Evolutionary conservation across 2,329 filamentous ascomycete species (phyloP).

Genomic region (Cladosporium sp.): DNA sequence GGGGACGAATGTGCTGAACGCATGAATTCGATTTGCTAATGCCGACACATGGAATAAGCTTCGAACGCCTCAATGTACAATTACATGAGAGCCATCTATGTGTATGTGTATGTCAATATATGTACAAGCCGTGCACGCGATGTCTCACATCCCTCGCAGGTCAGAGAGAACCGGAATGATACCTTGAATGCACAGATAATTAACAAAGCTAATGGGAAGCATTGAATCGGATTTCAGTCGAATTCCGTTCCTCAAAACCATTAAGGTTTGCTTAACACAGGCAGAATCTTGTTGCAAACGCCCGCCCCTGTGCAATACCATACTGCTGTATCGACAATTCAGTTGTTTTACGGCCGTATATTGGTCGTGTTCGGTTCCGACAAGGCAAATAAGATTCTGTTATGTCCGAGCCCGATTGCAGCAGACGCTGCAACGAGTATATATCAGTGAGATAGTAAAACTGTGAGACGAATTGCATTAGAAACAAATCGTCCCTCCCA

Average conservation of each 20-base stretch:
- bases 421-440: not conserved
- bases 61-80: no score
- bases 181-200: no score
- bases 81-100: no score
- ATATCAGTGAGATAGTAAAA: not conserved
- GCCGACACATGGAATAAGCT: no score
- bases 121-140: no score
- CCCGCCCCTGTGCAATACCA: not conserved
- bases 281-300: not conserved
- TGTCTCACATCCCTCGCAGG: no score
- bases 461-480: not conserved
- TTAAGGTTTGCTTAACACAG: not conserved
- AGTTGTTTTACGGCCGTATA: not conserved
- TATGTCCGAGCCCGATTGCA: not conserved
- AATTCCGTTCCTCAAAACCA: not conserved
- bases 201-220: no score
- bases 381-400: not conserved
- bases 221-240: not conserved
- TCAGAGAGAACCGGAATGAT: no score
- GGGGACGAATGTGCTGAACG: no score
- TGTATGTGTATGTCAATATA: no score
- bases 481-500: not conserved
- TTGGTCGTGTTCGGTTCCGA: not conserved
- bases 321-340: not conserved
- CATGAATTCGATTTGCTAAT: no score